phyloP scores from a whole-genome alignment of 129 eudicot species.

The Oenanthe sinensis region DNA sequence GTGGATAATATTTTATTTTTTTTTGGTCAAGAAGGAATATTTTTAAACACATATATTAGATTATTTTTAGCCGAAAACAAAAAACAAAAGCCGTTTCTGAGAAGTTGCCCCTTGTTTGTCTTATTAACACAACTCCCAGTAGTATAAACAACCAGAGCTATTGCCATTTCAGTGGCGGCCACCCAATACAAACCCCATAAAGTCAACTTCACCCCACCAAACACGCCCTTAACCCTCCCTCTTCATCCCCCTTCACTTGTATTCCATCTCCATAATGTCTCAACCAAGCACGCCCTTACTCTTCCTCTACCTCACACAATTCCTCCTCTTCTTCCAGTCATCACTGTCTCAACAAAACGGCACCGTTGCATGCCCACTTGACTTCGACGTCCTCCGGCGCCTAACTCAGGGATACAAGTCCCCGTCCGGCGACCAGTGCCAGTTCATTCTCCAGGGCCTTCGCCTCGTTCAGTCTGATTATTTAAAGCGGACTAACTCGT shows the following conservation, averaged over 20 bases:
- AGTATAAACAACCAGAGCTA: background rate
- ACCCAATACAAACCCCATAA: background rate
- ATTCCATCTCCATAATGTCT: background rate
- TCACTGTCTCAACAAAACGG: slow-evolving; percentile 19
- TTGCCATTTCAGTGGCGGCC: background rate
- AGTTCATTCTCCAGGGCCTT: slow-evolving; percentile 54
- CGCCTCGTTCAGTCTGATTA: slow-evolving; percentile 57
- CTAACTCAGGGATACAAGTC: slow-evolving; percentile 26
- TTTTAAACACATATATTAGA: too few relatives aligned
- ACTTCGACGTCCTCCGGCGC: slow-evolving; percentile 41
- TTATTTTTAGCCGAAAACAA: background rate
- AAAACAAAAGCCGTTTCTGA: background rate
- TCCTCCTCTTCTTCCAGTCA: background rate
- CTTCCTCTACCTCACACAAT: background rate
- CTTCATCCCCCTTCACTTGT: background rate
- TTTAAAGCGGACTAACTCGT: slow-evolving; percentile 39
- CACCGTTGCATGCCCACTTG: slow-evolving; percentile 48
- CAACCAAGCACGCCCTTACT: slow-evolving; percentile 9
- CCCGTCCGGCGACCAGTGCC: slow-evolving; percentile 38
- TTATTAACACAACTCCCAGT: background rate
- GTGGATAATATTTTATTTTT: too few relatives aligned
- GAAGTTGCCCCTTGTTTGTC: background rate
- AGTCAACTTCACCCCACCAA: background rate
- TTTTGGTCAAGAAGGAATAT: too few relatives aligned
- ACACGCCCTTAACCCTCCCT: background rate